Evolutionary conservation across 1,139 yeast genomes (phyloP).

Genomic region (Pneumocystis wakefieldiae): DNA sequence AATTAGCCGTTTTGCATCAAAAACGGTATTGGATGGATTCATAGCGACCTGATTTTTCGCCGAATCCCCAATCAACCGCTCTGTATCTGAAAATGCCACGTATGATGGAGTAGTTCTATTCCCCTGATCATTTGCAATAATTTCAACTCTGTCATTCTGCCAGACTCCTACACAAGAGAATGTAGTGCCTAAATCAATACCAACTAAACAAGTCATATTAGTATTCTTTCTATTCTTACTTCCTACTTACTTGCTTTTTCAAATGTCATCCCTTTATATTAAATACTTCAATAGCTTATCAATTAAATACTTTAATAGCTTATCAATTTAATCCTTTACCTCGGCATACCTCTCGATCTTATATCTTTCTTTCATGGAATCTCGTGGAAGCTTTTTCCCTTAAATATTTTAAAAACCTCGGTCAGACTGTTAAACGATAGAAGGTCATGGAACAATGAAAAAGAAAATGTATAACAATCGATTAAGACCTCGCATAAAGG

Average conservation of each 20-base stretch:
- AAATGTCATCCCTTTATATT: not conserved
- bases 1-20: conserved; percentile 92
- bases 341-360: not conserved
- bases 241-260: not conserved
- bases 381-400: not conserved
- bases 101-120: conserved; percentile 95
- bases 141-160: conserved; percentile 66
- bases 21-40: conserved; percentile 90
- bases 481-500: not conserved
- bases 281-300: not conserved
- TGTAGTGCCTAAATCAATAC: conserved; percentile 80
- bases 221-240: not conserved
- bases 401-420: too few species aligned
- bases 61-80: conserved; percentile 96
- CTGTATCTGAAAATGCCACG: conserved; percentile 91
- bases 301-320: not conserved
- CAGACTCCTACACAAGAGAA: conserved; percentile 82
- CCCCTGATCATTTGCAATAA: conserved; percentile 89
- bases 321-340: too few species aligned
- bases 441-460: not conserved
- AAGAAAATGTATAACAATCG: not conserved
- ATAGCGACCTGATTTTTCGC: conserved; percentile 97
- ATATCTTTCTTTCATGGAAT: not conserved
- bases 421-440: not conserved
- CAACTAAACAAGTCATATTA: conserved; percentile 24